Conservation (phyloP, 805 yeast species). For the Saturnispora serradocipensis region DNA sequence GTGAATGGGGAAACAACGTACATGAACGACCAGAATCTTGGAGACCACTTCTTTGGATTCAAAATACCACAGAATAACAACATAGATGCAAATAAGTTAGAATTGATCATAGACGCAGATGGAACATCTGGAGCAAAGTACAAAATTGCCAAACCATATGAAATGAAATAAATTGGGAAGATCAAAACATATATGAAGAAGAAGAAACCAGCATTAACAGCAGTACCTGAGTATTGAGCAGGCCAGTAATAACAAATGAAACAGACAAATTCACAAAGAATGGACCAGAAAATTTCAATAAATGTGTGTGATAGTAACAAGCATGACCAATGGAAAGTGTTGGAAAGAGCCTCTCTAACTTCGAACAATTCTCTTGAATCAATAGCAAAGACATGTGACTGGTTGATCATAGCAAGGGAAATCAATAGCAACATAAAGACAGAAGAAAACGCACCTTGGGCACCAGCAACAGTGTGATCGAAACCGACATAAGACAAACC, state of each 20-base stretch:
- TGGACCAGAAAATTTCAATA: slow-evolving; percentile 55
- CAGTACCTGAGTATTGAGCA: slow-evolving; percentile 28
- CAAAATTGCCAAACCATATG: slow-evolving; percentile 46
- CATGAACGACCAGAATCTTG: slow-evolving; percentile 79
- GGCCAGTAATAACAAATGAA: slow-evolving; percentile 31
- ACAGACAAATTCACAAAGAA: slow-evolving; percentile 40
- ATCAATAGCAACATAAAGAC: slow-evolving; percentile 48
- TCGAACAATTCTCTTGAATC: slow-evolving; percentile 54
- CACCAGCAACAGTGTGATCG: slow-evolving; percentile 40
- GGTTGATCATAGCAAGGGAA: slow-evolving; percentile 55
- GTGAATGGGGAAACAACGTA: slow-evolving; percentile 63
- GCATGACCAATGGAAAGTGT: slow-evolving; percentile 63
- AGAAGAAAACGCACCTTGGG: slow-evolving; percentile 47
- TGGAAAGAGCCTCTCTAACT: slow-evolving; percentile 59
- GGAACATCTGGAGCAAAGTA: slow-evolving; percentile 58
- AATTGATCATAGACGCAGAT: slow-evolving; percentile 52
- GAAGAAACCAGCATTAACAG: slow-evolving; percentile 40
- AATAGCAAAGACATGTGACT: slow-evolving; percentile 51
- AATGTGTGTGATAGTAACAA: slow-evolving; percentile 44
- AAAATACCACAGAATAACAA: slow-evolving; percentile 62
- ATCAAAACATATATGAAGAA: slow-evolving; percentile 27
- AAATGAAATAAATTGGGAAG: slow-evolving; percentile 38
- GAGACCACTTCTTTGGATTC: slow-evolving; percentile 49
- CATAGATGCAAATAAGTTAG: slow-evolving; percentile 48
- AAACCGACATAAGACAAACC: slow-evolving; percentile 56